These are phyloP conservation scores for Diaporthe vexans DNA, from an alignment of 2,329 filamentous ascomycete genomes.

Conservation along the genomic window DNA sequence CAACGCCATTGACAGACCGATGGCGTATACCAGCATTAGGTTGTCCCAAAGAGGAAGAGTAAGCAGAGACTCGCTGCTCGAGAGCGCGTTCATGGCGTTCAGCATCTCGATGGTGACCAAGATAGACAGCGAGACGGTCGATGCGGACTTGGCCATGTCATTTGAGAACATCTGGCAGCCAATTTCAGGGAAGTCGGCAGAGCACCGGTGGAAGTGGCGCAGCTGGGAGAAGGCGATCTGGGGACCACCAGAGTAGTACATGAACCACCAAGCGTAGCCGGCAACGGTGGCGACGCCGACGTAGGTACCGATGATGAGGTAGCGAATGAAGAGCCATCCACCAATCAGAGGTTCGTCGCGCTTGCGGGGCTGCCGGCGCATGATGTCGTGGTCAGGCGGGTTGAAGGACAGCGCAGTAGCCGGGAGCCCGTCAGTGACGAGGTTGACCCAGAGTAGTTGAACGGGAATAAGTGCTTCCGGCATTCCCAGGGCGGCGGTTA, in stretches of 20 bases:
- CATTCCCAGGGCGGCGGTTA: slow-evolving; percentile 96
- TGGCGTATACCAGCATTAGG: slow-evolving; percentile 97
- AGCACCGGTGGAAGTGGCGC: slow-evolving; percentile 94
- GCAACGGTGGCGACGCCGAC: slow-evolving; percentile 95
- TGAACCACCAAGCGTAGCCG: slow-evolving; percentile 99
- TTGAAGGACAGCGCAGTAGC: slow-evolving; percentile 98
- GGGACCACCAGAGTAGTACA: slow-evolving; percentile 91
- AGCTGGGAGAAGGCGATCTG: slow-evolving; percentile 93
- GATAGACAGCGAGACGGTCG: slow-evolving; percentile 91
- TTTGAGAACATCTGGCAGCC: slow-evolving; percentile 94
- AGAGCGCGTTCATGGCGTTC: slow-evolving; percentile 98
- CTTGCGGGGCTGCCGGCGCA: slow-evolving; percentile 92
- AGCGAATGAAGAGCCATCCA: slow-evolving; percentile 97
- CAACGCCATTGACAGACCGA: slow-evolving; percentile 90
- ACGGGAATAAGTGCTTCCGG: slow-evolving; percentile 97
- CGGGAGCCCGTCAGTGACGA: slow-evolving; percentile 96
- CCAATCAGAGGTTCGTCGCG: slow-evolving; percentile 93
- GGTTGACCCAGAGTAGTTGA: slow-evolving; percentile 98
- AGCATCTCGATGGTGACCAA: slow-evolving; percentile 99
- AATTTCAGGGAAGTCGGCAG: slow-evolving; percentile 85
- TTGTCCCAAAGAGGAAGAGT: slow-evolving; percentile 98
- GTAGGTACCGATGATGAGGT: slow-evolving; percentile 95
- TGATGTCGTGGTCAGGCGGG: slow-evolving; percentile 97
- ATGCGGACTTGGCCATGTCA: slow-evolving; percentile 88
- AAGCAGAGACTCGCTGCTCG: slow-evolving; percentile 92